These are phyloP conservation scores for Volvariella volvacea DNA, from an alignment of 1,284 basidiomycete species.

Conservation along the genomic window DNA sequence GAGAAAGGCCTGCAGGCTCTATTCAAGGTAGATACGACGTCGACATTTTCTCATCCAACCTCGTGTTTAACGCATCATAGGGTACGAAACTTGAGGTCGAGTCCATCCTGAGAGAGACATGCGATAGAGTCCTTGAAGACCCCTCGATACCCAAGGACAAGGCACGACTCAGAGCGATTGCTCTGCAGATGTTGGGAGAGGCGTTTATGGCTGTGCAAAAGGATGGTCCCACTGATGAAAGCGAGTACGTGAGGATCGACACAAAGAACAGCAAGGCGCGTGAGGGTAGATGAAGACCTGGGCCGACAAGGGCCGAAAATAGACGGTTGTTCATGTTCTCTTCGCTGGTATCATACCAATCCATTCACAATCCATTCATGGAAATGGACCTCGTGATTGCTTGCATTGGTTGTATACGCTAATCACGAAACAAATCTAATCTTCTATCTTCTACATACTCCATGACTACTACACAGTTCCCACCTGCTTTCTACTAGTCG, in stretches of 20 bases:
- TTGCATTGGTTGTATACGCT: too few species aligned
- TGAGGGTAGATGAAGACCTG: constrained; percentile 10
- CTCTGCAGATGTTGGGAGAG: constrained; percentile 76
- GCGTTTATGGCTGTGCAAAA: constrained; percentile 65
- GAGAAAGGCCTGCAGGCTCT: constrained; percentile 92
- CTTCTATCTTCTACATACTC: too few species aligned
- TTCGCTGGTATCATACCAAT: too few species aligned
- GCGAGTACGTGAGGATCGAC: constrained; percentile 81
- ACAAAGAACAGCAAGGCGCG: constrained; percentile 55
- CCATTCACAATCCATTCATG: too few species aligned
- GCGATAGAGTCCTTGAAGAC: constrained; percentile 78
- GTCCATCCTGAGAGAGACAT: constrained; percentile 88
- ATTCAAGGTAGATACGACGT: constrained; percentile 62
- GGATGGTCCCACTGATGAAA: constrained; percentile 43
- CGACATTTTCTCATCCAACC: not conserved
- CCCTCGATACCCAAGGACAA: constrained; percentile 49
- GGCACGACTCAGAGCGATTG: constrained; percentile 70
- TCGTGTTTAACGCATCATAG: constrained; percentile 26
- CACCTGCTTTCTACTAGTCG: too few species aligned
- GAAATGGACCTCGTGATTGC: too few species aligned
- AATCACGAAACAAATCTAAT: too few species aligned
- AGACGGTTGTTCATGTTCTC: too few species aligned
- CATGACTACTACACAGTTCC: too few species aligned
- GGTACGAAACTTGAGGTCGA: constrained; percentile 96
- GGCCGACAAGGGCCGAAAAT: too few species aligned